Conservation (phyloP, 257 asterid genomes). For the Petrea volubilis region DNA sequence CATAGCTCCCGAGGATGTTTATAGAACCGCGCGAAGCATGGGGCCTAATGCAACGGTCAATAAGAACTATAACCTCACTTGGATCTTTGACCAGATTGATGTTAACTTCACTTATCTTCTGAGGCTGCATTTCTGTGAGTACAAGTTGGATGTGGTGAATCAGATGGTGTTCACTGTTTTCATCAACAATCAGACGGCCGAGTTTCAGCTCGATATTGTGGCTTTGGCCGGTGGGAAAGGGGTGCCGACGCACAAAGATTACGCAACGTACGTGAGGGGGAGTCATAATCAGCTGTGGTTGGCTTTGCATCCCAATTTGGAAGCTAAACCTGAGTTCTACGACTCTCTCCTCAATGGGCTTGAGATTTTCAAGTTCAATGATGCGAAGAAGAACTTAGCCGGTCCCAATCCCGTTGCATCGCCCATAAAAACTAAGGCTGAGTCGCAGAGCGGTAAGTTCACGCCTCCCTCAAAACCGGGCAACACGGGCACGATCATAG, state of each 20-base stretch:
- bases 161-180: slow-evolving; percentile 64
- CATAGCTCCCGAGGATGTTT: slow-evolving; percentile 57
- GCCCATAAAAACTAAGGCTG: background rate
- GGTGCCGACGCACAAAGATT: slow-evolving; percentile 58
- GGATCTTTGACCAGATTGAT: slow-evolving; percentile 69
- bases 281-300: slow-evolving; percentile 44
- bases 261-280: slow-evolving; percentile 36
- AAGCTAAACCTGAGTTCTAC: slow-evolving; percentile 46
- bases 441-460: background rate
- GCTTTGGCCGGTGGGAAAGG: slow-evolving; percentile 52
- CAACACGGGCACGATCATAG: slow-evolving; percentile 25
- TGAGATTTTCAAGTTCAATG: slow-evolving; percentile 72
- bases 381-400: slow-evolving; percentile 52
- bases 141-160: slow-evolving; percentile 41
- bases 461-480: slow-evolving; percentile 22
- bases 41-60: slow-evolving; percentile 55
- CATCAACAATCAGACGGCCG: slow-evolving; percentile 58
- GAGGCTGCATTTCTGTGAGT: slow-evolving; percentile 83
- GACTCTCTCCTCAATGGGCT: slow-evolving; percentile 71
- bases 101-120: slow-evolving; percentile 60
- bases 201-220: slow-evolving; percentile 51
- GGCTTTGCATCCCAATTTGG: slow-evolving; percentile 55
- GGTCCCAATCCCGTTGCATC: slow-evolving; percentile 61
- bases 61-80: slow-evolving; percentile 61
- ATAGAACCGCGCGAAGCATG: slow-evolving; percentile 57